phyloP scores from a whole-genome alignment of 148 eudicot species.

The Rhododendron ovatum region DNA sequence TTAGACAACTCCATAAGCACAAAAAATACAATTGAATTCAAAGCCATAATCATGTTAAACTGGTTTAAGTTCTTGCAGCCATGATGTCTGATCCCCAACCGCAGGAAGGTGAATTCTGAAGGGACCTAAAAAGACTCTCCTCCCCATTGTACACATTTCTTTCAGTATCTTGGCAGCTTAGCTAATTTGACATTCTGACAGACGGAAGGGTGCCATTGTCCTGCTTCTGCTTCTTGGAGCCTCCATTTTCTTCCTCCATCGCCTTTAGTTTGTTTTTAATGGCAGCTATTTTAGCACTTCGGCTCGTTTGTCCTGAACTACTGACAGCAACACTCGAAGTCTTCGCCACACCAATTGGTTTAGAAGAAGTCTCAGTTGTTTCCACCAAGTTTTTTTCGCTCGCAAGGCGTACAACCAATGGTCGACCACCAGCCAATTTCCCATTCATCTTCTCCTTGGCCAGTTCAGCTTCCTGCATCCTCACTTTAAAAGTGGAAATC shows the following conservation, averaged over 20 bases:
- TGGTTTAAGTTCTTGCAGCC: background rate
- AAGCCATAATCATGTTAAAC: conserved; percentile 2
- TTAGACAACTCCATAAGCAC: background rate
- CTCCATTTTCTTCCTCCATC: conserved; percentile 56
- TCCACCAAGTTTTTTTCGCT: conserved; percentile 57
- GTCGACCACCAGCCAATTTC: conserved; percentile 73
- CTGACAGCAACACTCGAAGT: conserved; percentile 35
- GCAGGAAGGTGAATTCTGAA: background rate
- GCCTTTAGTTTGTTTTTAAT: conserved; percentile 85
- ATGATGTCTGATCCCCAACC: background rate
- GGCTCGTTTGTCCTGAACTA: conserved; percentile 45
- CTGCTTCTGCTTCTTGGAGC: conserved; percentile 70
- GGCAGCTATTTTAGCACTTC: conserved; percentile 82
- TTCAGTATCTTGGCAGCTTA: background rate
- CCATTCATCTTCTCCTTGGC: conserved; percentile 97
- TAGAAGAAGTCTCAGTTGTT: conserved; percentile 28
- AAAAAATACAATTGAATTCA: background rate
- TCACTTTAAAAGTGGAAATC: conserved; percentile 67
- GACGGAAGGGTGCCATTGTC: conserved; percentile 9
- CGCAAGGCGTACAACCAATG: conserved; percentile 81
- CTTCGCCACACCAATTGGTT: conserved; percentile 22
- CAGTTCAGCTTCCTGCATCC: conserved; percentile 90
- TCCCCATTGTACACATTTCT: background rate
- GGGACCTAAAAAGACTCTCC: background rate
- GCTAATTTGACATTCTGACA: background rate